Evolutionary conservation across 2,329 filamentous ascomycete species (phyloP).

Genomic region (Parastagonospora nodorum): DNA sequence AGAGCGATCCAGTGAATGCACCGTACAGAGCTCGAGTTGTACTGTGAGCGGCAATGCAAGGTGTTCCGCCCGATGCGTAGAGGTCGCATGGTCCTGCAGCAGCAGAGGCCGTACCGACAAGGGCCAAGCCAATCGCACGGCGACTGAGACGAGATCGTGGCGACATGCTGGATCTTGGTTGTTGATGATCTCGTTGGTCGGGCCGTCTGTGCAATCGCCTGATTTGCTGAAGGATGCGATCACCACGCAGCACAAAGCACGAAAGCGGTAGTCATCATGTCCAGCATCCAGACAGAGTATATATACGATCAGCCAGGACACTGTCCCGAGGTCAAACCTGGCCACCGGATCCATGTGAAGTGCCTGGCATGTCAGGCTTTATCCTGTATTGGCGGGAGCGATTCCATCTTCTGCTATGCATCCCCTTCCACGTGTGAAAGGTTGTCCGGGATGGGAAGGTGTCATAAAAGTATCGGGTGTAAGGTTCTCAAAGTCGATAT

Average conservation of each 20-base stretch:
- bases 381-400: neutral
- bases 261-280: too few relatives aligned
- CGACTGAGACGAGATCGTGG: neutral
- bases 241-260: neutral
- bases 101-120: neutral
- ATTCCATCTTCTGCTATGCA: neutral
- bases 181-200: neutral
- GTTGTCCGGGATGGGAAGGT: neutral
- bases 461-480: neutral
- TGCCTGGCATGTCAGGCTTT: neutral
- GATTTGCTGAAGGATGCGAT: neutral
- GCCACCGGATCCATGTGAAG: too few relatives aligned
- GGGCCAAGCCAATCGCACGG: neutral
- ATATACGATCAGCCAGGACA: too few relatives aligned
- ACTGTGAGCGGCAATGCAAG: conserved; percentile 68
- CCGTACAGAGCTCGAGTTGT: conserved; percentile 68
- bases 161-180: neutral
- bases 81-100: conserved; percentile 66
- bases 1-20: conserved; percentile 59
- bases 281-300: too few relatives aligned
- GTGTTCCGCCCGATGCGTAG: conserved; percentile 62
- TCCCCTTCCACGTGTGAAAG: neutral
- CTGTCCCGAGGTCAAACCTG: too few relatives aligned
- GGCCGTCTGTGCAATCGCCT: neutral
- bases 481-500: neutral